phyloP scores from a whole-genome alignment of 2,329 filamentous ascomycete species.

The Cladophialophora immunda region DNA sequence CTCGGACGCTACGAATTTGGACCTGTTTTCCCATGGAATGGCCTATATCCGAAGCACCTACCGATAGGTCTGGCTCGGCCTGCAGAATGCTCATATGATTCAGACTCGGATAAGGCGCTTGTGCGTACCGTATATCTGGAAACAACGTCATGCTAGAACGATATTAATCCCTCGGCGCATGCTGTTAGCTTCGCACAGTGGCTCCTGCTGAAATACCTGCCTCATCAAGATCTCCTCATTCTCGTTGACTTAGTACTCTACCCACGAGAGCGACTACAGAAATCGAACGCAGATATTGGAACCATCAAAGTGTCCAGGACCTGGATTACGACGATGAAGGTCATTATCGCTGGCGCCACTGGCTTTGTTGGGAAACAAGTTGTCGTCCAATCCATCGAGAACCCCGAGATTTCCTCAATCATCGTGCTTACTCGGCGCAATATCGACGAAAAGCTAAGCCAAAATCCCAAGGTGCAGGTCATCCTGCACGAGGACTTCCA shows the following conservation, averaged over 20 bases:
- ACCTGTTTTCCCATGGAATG: too few species aligned
- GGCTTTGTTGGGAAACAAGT: constrained; percentile 26
- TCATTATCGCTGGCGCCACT: constrained; percentile 25
- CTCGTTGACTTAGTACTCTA: not conserved
- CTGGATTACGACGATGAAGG: constrained; percentile 4
- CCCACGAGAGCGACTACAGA: not conserved
- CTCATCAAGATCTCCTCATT: not conserved
- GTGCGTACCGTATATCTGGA: too few species aligned
- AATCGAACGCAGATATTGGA: not conserved
- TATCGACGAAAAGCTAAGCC: constrained; percentile 10
- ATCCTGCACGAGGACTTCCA: constrained; percentile 26
- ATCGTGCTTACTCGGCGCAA: constrained; percentile 16
- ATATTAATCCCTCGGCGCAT: too few species aligned
- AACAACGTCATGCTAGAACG: too few species aligned
- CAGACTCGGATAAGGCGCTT: not conserved
- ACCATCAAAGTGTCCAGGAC: not conserved
- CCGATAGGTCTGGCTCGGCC: not conserved
- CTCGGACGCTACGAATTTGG: not conserved
- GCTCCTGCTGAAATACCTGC: too few species aligned
- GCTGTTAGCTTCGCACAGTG: too few species aligned
- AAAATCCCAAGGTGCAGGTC: constrained; percentile 21
- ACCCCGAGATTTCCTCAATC: constrained; percentile 9
- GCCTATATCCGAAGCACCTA: not conserved
- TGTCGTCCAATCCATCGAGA: constrained; percentile 18
- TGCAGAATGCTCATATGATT: not conserved